phyloP scores from a whole-genome alignment of 1,284 basidiomycete species.

The Pseudomicrostroma phylloplanum region DNA sequence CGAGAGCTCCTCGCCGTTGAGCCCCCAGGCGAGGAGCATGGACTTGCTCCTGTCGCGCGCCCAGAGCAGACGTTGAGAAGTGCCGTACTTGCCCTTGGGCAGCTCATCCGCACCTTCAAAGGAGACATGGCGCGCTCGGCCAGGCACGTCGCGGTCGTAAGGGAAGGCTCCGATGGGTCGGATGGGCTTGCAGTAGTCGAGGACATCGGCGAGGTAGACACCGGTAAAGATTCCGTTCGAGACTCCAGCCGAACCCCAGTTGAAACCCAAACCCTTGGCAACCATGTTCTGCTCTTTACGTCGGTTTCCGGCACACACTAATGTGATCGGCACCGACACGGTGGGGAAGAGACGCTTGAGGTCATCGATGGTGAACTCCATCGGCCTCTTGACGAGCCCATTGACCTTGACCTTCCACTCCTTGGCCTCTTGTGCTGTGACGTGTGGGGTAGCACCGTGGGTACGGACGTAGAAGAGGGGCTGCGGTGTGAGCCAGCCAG shows the following conservation, averaged over 20 bases:
- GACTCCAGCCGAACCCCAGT: slow-evolving; percentile 57
- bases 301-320: slow-evolving; percentile 66
- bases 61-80: slow-evolving; percentile 59
- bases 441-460: slow-evolving; percentile 62
- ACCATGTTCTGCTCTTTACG: slow-evolving; percentile 59
- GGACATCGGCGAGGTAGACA: slow-evolving; percentile 61
- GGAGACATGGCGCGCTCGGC: slow-evolving; percentile 58
- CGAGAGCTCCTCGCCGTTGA: slow-evolving; percentile 56
- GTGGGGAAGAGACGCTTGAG: slow-evolving; percentile 57
- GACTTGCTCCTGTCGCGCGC: slow-evolving; percentile 57
- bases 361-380: slow-evolving; percentile 39
- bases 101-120: slow-evolving; percentile 63
- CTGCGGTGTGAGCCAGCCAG: slow-evolving; percentile 62
- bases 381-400: slow-evolving; percentile 48
- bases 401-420: slow-evolving; percentile 59
- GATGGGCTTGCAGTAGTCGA: slow-evolving; percentile 57
- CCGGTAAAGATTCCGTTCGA: slow-evolving; percentile 65
- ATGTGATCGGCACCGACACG: slow-evolving; percentile 62
- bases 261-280: slow-evolving; percentile 50
- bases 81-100: slow-evolving; percentile 65
- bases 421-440: slow-evolving; percentile 52
- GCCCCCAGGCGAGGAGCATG: slow-evolving; percentile 62
- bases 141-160: slow-evolving; percentile 37
- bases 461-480: slow-evolving; percentile 65
- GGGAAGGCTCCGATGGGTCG: slow-evolving; percentile 34